phyloP scores from a whole-genome alignment of 2,329 filamentous ascomycete genomes.

The Colletotrichum endophyticum region DNA sequence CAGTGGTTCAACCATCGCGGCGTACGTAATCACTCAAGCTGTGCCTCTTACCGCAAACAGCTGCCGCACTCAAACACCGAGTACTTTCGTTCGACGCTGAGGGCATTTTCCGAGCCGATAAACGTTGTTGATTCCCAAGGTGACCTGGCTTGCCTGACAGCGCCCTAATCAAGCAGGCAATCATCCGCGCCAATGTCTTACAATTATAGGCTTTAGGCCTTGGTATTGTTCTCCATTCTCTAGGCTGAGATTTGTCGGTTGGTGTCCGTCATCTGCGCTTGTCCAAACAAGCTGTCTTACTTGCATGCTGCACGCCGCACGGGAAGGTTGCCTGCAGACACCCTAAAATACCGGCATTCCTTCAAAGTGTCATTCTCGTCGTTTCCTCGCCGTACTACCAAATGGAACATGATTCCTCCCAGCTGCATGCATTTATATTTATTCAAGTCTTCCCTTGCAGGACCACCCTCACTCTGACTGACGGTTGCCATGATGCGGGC shows the following conservation, averaged over 20 bases:
- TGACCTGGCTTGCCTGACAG: background rate
- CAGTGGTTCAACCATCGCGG: background rate
- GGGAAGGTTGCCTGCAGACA: background rate
- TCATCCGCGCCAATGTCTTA: background rate
- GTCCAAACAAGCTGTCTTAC: background rate
- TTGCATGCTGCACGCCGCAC: background rate
- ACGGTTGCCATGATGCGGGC: background rate
- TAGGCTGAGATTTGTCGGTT: background rate
- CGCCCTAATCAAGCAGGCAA: background rate
- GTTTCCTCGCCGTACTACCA: background rate
- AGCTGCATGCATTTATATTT: background rate
- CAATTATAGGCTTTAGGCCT: background rate
- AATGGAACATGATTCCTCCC: background rate
- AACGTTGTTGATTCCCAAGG: background rate
- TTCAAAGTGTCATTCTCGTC: background rate
- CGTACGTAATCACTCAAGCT: conserved; percentile 7
- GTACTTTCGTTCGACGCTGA: background rate
- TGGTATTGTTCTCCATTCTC: background rate
- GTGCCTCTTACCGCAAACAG: background rate
- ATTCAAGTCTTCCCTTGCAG: background rate
- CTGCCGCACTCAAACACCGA: background rate
- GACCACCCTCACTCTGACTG: background rate
- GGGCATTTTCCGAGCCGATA: background rate
- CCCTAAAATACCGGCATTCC: background rate
- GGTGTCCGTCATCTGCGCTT: background rate